Evolutionary conservation across 495 filamentous ascomycete species (phyloP), one percentile per base, ranked within the genome.

Genomic region (Penicillium crystallinum): DNA sequence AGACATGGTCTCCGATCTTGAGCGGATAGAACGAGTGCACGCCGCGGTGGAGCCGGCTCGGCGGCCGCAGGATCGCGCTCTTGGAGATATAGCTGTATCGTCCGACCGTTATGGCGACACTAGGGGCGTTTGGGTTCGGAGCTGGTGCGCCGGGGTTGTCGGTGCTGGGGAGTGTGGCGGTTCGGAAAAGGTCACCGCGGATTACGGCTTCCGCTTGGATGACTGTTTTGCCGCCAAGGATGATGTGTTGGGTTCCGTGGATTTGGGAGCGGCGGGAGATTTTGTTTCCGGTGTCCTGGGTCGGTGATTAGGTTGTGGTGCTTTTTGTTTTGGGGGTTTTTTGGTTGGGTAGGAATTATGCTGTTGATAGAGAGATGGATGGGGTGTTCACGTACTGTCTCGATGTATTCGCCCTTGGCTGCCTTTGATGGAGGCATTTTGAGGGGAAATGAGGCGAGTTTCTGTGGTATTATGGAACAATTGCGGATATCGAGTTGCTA

Each of bases 241-340:
- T 95, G 68, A 98, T 96, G 74, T 97, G 92, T 53, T 92, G 90
- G 22, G 91, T 95, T 63, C 93, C 93, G 67, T 95, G 84, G 57
- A 98, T 87, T 61, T 86, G 83, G 45, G 87, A 85, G 45, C 89
- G 88, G 59, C 93, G 89, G 31, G 91, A 92, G 58, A 98, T 91
- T 77, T 97, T 97, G 80, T 98, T 98, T 56, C 93, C 93, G 23
- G 91, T 97, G 74, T 96, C 91, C 90, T 95, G 53, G 48, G 50
- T n/a, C 29, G 34, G 45, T 39, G 44, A 39, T 54, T 46, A 39
- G 37, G 10, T 43, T 36, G 49, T 2, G 14, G 34, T 27, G 17
- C 34, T 22, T 43, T 41, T 33, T 34, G 18, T 53, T 27, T 43
- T 44, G 40, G 29, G 37, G 40, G 34, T 56, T 8, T 22, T 22